These are phyloP conservation scores for Macrotyloma uniflorum DNA, from an alignment of 306 rosid species.

Conservation along the genomic window DNA sequence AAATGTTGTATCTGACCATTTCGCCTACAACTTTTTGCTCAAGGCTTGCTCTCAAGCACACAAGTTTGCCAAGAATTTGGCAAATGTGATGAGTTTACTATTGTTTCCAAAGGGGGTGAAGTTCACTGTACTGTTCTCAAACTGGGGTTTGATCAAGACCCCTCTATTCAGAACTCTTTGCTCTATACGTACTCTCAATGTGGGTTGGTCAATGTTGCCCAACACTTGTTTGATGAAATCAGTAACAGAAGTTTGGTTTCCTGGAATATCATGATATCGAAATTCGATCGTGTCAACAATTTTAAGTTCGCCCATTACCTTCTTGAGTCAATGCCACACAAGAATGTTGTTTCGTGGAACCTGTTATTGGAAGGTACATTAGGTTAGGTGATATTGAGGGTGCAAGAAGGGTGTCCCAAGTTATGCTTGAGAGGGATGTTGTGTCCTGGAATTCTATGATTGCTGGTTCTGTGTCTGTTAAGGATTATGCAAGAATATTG, in stretches of 20 bases:
- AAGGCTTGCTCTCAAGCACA: slow-evolving; percentile 66
- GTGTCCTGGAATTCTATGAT: slow-evolving; percentile 74
- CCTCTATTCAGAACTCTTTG: slow-evolving; percentile 57
- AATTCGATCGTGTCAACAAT: slow-evolving; percentile 54
- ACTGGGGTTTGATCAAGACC: slow-evolving; percentile 52
- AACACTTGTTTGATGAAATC: slow-evolving; percentile 63
- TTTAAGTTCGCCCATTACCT: slow-evolving; percentile 54
- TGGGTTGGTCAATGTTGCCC: slow-evolving; percentile 52
- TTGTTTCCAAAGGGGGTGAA: slow-evolving; percentile 63
- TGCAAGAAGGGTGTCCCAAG: slow-evolving; percentile 57
- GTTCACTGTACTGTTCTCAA: slow-evolving; percentile 59
- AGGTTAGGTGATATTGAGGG: slow-evolving; percentile 47
- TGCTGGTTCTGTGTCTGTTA: slow-evolving; percentile 55
- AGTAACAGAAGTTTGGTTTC: slow-evolving; percentile 49
- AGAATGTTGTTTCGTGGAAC: slow-evolving; percentile 72
- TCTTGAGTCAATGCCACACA: slow-evolving; percentile 56
- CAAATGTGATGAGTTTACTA: slow-evolving; percentile 1
- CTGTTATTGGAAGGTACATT: slow-evolving; percentile 48
- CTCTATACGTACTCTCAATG: slow-evolving; percentile 50
- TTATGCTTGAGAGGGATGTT: slow-evolving; percentile 62
- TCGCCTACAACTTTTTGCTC: slow-evolving; percentile 62
- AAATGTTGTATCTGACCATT: slow-evolving; percentile 45
- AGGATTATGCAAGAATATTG: slow-evolving; percentile 54
- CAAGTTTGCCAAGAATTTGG: slow-evolving; percentile 41
- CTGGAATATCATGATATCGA: slow-evolving; percentile 75